Base-by-base conservation (phyloP, 202 grass and related monocot genomes). In the Bolboschoenoplectus hybrid region DNA sequence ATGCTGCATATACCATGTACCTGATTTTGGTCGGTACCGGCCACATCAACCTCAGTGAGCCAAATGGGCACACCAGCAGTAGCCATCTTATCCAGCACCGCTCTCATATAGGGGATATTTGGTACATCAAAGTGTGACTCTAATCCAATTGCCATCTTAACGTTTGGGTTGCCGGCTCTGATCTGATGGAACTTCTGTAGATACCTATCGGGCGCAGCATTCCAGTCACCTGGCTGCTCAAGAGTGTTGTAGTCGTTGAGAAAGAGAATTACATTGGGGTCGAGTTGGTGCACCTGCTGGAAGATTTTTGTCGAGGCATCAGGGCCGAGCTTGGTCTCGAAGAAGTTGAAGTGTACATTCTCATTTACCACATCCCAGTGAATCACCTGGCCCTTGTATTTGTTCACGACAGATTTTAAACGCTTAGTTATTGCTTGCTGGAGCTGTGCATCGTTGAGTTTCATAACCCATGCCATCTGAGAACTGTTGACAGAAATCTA, bases 181-280 rank as follows among this genome's bases (percentile, higher is more conserved):
- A 96, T 95, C 82, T 92, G 73, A 5, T 39, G 16, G 32, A 98
- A 85, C 60, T 82, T 89, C 73, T 90, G 36, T 12, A 95, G 74
- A 92, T 91, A 94, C 89, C 84, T 94, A 6, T 13, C 82, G 1
- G 96, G 89, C 56, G 63, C 82, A 12, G 85, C 89, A 8, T 69
- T 80, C 49, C 20, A 38, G 76, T 98, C 96, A 1, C 85, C 82
- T 1, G 96, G 90, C 81, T 92, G 70, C 87, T 98, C 96, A 52
- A 98, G 85, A 61, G 91, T 98, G 81, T 98, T 98, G 87, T 20
- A 98, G 32, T 98, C 93, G 76, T 98, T 98, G 81, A 96, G 76
- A 87, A 94, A 98, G 55, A 94, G 82, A 67, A 91, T 32, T 9
- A 85, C 46, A 0, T 87, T 84, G 20, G 88, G 10, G 87, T 95